Conservation (phyloP, 257 asterid genomes). For the Linderniella brevidens region DNA sequence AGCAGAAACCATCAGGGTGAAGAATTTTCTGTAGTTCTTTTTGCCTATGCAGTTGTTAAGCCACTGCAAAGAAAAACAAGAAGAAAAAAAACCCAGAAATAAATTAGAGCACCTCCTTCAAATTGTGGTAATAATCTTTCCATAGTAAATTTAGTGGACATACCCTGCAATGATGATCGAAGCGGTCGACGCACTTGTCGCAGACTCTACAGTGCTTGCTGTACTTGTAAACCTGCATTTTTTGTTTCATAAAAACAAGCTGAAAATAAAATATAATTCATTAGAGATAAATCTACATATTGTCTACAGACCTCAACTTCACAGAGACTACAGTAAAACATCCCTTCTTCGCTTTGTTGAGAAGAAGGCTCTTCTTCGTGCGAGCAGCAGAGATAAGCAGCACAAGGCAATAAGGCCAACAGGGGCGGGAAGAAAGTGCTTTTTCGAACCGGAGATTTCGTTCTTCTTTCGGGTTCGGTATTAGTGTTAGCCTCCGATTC, state of each 20-base stretch:
- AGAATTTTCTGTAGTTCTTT: conserved; percentile 81
- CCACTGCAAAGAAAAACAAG: conserved; percentile 44
- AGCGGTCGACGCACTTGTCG: conserved; percentile 88
- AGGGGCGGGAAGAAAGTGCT: conserved; percentile 17
- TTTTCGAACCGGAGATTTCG: conserved; percentile 14
- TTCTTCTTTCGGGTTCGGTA: conserved; percentile 19
- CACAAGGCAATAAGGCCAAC: conserved; percentile 42
- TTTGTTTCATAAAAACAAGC: no score
- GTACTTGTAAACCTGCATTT: conserved; percentile 71
- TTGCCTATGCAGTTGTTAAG: conserved; percentile 96
- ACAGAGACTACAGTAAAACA: conserved; percentile 97
- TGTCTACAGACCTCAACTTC: conserved; percentile 63
- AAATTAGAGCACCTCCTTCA: conserved; percentile 1
- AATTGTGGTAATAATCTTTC: conserved; percentile 4
- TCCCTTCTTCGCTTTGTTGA: conserved; percentile 88
- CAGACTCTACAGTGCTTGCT: conserved; percentile 99
- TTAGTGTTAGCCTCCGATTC: conserved; percentile 25
- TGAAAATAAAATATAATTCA: no score
- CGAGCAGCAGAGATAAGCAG: conserved; percentile 41
- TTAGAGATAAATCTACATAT: no score
- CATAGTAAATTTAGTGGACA: conserved; percentile 1
- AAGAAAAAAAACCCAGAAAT: conserved; percentile 10
- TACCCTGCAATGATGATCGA: conserved; percentile 99
- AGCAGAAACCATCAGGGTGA: conserved; percentile 85
- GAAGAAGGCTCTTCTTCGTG: conserved; percentile 47